Evolutionary conservation across 2,329 filamentous ascomycete genomes (phyloP), one percentile per base, ranked within the genome.

Genomic region (Aspergillus udagawae): DNA sequence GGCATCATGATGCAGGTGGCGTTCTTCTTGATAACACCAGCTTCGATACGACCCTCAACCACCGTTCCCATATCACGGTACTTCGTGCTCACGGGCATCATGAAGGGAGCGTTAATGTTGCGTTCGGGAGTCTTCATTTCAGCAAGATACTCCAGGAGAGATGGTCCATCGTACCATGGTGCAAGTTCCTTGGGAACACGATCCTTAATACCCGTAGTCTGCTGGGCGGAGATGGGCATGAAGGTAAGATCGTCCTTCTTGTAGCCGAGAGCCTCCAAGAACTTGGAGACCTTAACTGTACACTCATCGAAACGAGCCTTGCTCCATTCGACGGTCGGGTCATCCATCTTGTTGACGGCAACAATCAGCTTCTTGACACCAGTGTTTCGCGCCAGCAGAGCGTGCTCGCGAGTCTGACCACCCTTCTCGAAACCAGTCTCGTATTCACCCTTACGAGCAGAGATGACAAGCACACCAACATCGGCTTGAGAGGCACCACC

Each of bases 271-370:
- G 86, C 90, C 80, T 96, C 96, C 61, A 99, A 79, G 82, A 96
- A 97, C 65, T 87, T 84, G 17, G 86, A 77, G 51, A 99, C 85
- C 80, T 97, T 99, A 64, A 87, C 87, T 3, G 87, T 92, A 76
- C 94, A 99, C 78, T 99, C 94, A 70, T 91, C 87, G 80, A 91
- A 99, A 56, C 94, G 88, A 44, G 90, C 90, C 67, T 97, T 86
- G 54, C 90, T 94, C 95, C 95, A 99, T 70, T 96, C 86, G 52
- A 99, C 95, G 2, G 94, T 99, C 10, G 88, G 82, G 73, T 99
- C 94, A 72, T 99, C 94, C 95, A 99, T 99, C 83, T 99, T 99
- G 85, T 99, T 99, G 73, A 97, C 92, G 53, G 84, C 94, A 29
- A 99, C 88, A 49, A 97, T 82, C 55, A 99, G 83, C 79, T 97